Evolutionary conservation across 2,329 filamentous ascomycete genomes (phyloP).

Genomic region (Arthroderma uncinatum): DNA sequence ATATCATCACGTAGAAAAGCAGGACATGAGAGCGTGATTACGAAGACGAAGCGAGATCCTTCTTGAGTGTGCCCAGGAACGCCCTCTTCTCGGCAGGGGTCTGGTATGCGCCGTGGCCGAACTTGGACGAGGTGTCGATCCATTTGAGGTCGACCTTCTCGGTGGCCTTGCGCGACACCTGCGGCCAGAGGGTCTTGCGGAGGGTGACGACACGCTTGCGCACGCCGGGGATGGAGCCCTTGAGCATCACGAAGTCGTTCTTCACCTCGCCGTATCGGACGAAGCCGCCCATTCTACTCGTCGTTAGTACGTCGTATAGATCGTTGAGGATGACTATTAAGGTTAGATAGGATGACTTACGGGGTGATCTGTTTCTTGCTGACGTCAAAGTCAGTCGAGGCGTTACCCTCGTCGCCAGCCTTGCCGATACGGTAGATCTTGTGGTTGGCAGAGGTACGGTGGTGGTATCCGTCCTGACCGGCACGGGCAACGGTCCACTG

Average conservation of each 20-base stretch:
- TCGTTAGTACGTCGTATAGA: conserved; percentile 30
- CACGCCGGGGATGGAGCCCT: conserved; percentile 93
- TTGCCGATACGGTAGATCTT: conserved; percentile 99
- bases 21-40: background rate
- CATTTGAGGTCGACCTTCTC: conserved; percentile 99
- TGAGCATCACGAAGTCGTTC: conserved; percentile 97
- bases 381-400: conserved; percentile 87
- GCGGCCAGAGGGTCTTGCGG: conserved; percentile 95
- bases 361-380: conserved; percentile 99
- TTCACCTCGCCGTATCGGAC: conserved; percentile 98
- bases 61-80: conserved; percentile 98
- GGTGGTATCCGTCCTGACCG: conserved; percentile 99
- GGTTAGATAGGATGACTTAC: conserved; percentile 51
- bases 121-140: conserved; percentile 99
- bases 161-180: conserved; percentile 88
- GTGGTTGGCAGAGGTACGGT: conserved; percentile 99
- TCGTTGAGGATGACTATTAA: background rate
- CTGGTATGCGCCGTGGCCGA: conserved; percentile 99
- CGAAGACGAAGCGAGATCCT: conserved; percentile 54
- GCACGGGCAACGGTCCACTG: conserved; percentile 99
- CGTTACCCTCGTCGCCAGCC: conserved; percentile 80
- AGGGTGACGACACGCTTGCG: conserved; percentile 99
- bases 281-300: conserved; percentile 82
- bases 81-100: conserved; percentile 95
- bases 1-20: background rate